Evolutionary conservation across 1,284 basidiomycete species (phyloP).

Genomic region (Jaminaea rosea): DNA sequence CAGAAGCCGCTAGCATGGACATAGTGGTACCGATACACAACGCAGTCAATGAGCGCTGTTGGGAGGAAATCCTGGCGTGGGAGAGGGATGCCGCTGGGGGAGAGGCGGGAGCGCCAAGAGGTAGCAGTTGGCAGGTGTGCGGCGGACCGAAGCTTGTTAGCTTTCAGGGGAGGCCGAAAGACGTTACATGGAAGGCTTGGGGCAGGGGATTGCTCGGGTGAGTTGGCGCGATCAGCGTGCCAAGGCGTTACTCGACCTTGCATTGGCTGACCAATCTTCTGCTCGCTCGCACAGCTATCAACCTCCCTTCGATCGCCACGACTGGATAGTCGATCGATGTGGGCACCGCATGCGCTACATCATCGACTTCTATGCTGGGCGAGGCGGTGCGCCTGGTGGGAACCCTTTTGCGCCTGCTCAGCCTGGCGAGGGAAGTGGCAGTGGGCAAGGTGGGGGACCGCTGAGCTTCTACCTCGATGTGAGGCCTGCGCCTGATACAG

Average conservation of each 20-base stretch:
- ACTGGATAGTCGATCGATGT: conserved; percentile 91
- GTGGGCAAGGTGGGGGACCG: not conserved
- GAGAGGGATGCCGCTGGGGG: conserved; percentile 51
- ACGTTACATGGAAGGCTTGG: conserved; percentile 67
- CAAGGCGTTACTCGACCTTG: not conserved
- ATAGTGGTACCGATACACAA: conserved; percentile 98
- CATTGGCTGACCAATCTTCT: not conserved
- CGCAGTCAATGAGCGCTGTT: conserved; percentile 94
- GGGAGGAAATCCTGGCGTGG: conserved; percentile 83
- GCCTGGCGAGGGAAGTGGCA: too few species aligned
- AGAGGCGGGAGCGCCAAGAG: conserved; percentile 50
- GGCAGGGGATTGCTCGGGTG: conserved; percentile 77
- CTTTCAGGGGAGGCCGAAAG: conserved; percentile 56
- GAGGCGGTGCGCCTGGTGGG: conserved; percentile 50
- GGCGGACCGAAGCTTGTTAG: conserved; percentile 74
- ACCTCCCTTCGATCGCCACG: conserved; percentile 90
- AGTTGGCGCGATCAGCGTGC: conserved; percentile 40
- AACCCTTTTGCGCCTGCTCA: not conserved
- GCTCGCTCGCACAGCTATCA: conserved; percentile 60
- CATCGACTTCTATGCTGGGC: conserved; percentile 96
- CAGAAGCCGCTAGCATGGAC: conserved; percentile 71
- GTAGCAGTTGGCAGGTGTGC: conserved; percentile 59
- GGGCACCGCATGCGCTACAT: conserved; percentile 80
- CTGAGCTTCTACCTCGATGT: conserved; percentile 83
- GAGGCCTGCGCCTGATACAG: conserved; percentile 80